Evolutionary conservation across 805 yeast species (phyloP), one percentile per base, ranked within the genome.

Genomic region (Candida broadrunensis): DNA sequence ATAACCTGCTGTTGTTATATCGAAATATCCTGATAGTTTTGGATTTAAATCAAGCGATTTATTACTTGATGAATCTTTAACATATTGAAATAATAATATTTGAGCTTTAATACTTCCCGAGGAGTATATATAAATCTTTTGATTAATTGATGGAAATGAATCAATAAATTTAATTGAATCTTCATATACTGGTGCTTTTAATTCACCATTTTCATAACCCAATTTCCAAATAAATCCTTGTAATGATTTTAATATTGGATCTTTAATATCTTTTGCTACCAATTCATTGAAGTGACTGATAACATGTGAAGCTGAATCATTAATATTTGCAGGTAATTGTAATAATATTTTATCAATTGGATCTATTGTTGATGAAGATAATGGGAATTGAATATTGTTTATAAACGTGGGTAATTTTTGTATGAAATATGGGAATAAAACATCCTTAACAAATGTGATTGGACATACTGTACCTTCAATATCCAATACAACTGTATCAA

Each of bases 381-480:
- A 45, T 2, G 79, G 78, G 43, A 54, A 72, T 4, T 47, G 18
- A 34, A 56, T 41, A 7, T 49, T 41, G 2, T 49, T 38, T 34
- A 80, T 51, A 14, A 72, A 42, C 1, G 53, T 8, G 29, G 86
- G 81, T 18, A 81, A 51, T 46, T 75, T 61, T 3, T 57, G 38
- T 3, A 82, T 57, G 47, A 93, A 90, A 55, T 77, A 89, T 0
- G 97, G 97, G 61, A 80, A 84, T 25, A 90, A 63, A 2, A 67
- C 70, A 21, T 86, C 89, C 51, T 85, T 85, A 32, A 90, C 98
- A 55, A 90, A 90, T 1, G 90, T 74, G 16, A 90, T 89, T 3
- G 97, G 90, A 55, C 97, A 90, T 23, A 90, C 81, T 0, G 97
- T 90, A 14, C 98, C 98, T 57, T 90, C 98, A 26, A 88, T 88